Evolutionary conservation across 1,284 basidiomycete species (phyloP).

Genomic region (Polyporus tsugae): DNA sequence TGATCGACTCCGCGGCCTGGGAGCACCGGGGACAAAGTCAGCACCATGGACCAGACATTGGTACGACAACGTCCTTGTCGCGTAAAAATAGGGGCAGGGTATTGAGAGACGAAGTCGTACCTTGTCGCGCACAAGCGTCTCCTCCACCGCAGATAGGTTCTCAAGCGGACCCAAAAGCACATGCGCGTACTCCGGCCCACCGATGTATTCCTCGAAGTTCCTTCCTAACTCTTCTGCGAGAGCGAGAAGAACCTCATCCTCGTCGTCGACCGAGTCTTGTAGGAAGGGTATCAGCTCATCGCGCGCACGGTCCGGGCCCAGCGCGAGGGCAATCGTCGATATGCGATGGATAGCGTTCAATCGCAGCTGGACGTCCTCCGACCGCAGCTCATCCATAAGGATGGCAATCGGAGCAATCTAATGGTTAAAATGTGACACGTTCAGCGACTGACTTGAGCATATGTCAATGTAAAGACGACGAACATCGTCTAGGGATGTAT

Average conservation of each 20-base stretch:
- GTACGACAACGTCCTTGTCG: not conserved
- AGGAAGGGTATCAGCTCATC: constrained; percentile 98
- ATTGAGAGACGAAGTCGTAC: constrained; percentile 49
- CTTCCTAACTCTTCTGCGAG: constrained; percentile 95
- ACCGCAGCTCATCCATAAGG: constrained; percentile 94
- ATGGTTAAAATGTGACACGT: not conserved
- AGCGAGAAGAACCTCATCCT: constrained; percentile 97
- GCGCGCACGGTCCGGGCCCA: constrained; percentile 94
- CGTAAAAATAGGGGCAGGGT: no score
- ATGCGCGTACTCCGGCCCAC: constrained; percentile 91
- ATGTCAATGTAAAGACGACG: constrained; percentile 6
- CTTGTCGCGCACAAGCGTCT: constrained; percentile 98
- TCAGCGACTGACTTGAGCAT: constrained; percentile 2
- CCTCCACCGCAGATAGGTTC: constrained; percentile 96
- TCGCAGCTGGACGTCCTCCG: constrained; percentile 94
- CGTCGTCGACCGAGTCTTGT: constrained; percentile 98
- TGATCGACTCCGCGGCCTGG: constrained; percentile 96
- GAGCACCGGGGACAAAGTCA: constrained; percentile 6
- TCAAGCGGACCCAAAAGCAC: constrained; percentile 93
- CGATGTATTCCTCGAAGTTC: constrained; percentile 94
- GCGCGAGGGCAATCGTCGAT: constrained; percentile 97
- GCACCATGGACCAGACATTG: not conserved
- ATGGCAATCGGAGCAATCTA: constrained; percentile 90
- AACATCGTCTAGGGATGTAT: constrained; percentile 29
- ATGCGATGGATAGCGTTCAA: constrained; percentile 98